Base-by-base conservation (phyloP, 495 filamentous ascomycete species). In the Hyaloscypha finlandica region DNA sequence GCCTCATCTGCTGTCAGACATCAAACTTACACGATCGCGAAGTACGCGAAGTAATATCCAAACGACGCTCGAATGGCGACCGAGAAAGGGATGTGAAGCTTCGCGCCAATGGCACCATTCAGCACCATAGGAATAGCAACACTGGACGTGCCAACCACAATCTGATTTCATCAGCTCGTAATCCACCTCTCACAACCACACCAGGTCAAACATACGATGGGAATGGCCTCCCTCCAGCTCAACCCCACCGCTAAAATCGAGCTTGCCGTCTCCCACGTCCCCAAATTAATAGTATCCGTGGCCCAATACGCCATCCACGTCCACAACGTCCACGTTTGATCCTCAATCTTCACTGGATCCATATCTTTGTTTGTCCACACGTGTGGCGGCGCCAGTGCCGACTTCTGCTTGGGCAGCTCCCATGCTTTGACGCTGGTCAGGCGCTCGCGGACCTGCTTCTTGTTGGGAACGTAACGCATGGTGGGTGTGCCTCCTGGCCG, bases 11-110 rank as follows among this genome's bases (percentile, higher is more conserved):
- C 9, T 16, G 42, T 19, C 42, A 16, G 42, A 16, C 4, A 16
- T 19, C 0, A 4, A 48, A 3, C 42, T 48, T 48, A 48, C 11
- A 90, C 77, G 59, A 91, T 89, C 30, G 84, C 81, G 69, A 92
- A 83, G 70, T 90, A 90, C 4, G 84, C 83, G 58, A 88, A 82
- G 78, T 86, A 91, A 76, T 88, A 91, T 1, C 89, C 89, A 78
- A 88, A 92, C 66, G 81, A 81, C 11, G 88, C 86, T 20, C 89
- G 84, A 1, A 86, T 83, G 62, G 89, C 83, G 5, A 91, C 87
- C 11, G 89, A 86, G 76, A 91, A 92, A 5, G 87, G 87, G 8
- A 87, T 80, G 70, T 90, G 88, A 67, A 89, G 84, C 61, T 83
- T 82, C 32, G 84, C 82, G 11, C 86, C 85, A 32, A 87, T 85